These are phyloP conservation scores for Graphilbum sp. DNA, from an alignment of 2,329 filamentous ascomycete species.

Conservation along the genomic window DNA sequence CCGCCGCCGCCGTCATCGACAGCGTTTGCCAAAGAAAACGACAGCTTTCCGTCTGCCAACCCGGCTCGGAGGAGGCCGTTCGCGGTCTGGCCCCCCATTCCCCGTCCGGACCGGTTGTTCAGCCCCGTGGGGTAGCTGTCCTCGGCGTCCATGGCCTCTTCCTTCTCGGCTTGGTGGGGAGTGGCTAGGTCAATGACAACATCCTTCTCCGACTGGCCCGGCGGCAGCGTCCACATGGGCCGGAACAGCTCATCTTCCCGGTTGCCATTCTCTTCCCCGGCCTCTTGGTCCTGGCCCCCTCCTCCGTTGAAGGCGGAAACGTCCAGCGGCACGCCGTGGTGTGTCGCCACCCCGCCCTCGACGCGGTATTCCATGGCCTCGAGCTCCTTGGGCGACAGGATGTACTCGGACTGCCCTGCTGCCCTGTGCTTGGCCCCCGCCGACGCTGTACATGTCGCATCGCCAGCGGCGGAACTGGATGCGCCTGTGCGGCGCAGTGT, in stretches of 20 bases:
- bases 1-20: neutral
- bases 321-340: conserved; percentile 14
- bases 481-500: neutral
- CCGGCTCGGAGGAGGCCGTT: too few relatives aligned
- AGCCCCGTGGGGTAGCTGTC: neutral
- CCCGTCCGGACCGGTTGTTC: neutral
- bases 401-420: neutral
- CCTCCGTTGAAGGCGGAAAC: conserved; percentile 4
- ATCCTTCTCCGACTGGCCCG: conserved; percentile 5
- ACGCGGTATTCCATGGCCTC: conserved; percentile 12
- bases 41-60: too few relatives aligned
- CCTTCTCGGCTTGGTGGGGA: neutral
- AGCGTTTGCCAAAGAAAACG: too few relatives aligned
- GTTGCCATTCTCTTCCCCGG: conserved; percentile 1
- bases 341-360: conserved; percentile 15
- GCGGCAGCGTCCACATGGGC: conserved; percentile 9
- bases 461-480: neutral
- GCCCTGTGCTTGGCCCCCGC: neutral
- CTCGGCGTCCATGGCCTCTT: neutral
- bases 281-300: too few relatives aligned
- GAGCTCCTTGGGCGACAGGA: conserved; percentile 7
- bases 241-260: conserved; percentile 3
- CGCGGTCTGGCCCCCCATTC: too few relatives aligned
- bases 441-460: neutral
- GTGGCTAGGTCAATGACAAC: conserved; percentile 5